Evolutionary conservation across 106 monocot genomes (phyloP).

Genomic region (Acorus gramineus): DNA sequence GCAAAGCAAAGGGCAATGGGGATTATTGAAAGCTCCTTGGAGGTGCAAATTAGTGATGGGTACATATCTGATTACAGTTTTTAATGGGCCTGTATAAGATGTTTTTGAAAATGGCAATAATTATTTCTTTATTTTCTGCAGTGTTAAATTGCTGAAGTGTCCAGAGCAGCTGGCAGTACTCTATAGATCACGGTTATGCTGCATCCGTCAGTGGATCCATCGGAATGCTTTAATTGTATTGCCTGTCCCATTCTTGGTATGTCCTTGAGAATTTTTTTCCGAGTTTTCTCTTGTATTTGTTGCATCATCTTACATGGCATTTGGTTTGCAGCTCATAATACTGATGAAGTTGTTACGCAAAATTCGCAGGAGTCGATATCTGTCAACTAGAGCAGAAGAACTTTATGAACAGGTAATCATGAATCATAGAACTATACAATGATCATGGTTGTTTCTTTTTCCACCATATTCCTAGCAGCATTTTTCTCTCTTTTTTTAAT

Average conservation of each 20-base stretch:
- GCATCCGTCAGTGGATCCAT: conserved; percentile 40
- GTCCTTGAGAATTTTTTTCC: conserved; percentile 3
- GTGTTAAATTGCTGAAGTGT: conserved; percentile 57
- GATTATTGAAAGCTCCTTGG: conserved; percentile 34
- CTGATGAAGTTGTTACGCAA: conserved; percentile 22
- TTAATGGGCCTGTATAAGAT: no score
- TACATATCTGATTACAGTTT: no score
- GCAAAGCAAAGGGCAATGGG: conserved; percentile 40
- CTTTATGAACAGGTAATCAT: conserved; percentile 56
- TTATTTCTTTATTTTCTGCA: conserved; percentile 7
- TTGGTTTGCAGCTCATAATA: conserved; percentile 29
- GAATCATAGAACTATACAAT: not conserved
- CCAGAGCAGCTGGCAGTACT: conserved; percentile 45
- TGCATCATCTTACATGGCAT: not conserved
- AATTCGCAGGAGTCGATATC: conserved; percentile 10
- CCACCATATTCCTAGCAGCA: no score
- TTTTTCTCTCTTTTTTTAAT: no score
- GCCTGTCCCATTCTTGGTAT: conserved; percentile 34
- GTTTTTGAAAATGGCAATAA: not conserved
- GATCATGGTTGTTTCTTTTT: not conserved
- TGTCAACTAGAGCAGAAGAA: conserved; percentile 48
- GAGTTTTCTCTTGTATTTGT: not conserved
- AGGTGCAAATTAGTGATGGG: conserved; percentile 7
- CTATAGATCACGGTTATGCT: conserved; percentile 40
- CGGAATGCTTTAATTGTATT: conserved; percentile 22